Evolutionary conservation across 1,139 yeast species (phyloP).

Genomic region (Protomyces lactucae-debilis): DNA sequence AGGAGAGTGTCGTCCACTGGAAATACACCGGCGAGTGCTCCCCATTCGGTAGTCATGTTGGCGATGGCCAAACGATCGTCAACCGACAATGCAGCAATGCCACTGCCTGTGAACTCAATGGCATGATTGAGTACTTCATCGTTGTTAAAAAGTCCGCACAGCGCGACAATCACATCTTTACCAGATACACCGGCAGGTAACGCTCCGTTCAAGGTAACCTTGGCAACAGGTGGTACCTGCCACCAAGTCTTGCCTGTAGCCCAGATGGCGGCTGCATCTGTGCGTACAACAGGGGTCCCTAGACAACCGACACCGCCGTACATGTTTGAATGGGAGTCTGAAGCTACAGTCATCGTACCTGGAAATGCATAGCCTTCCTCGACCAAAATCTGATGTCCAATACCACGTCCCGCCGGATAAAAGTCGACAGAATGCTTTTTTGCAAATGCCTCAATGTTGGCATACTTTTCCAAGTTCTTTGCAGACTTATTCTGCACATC

Average conservation of each 20-base stretch:
- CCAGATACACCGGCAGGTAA: constrained; percentile 88
- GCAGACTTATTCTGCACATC: constrained; percentile 93
- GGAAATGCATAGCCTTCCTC: constrained; percentile 99
- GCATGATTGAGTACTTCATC: constrained; percentile 98
- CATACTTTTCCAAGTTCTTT: constrained; percentile 78
- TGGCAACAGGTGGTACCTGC: constrained; percentile 99
- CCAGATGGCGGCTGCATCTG: constrained; percentile 99
- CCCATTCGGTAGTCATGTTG: constrained; percentile 99
- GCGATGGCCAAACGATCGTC: constrained; percentile 95
- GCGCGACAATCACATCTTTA: constrained; percentile 91
- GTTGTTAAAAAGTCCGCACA: constrained; percentile 90
- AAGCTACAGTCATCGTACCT: constrained; percentile 84
- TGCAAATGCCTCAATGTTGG: constrained; percentile 84
- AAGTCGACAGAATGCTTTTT: constrained; percentile 89
- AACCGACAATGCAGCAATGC: constrained; percentile 64
- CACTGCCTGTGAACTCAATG: constrained; percentile 90
- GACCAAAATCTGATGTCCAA: constrained; percentile 97
- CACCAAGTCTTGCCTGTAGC: constrained; percentile 99
- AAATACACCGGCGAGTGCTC: constrained; percentile 92
- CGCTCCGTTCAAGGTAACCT: constrained; percentile 76
- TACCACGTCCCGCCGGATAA: constrained; percentile 98
- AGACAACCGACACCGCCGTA: constrained; percentile 95
- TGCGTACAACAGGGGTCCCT: constrained; percentile 96
- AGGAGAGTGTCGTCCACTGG: constrained; percentile 80
- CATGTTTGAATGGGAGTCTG: constrained; percentile 95